Percentiles rank a stretch among this genome's conserved stretches.
Conservation (phyloP, 768 basidiomycete genomes). For the Rhizopogon sp. region DNA sequence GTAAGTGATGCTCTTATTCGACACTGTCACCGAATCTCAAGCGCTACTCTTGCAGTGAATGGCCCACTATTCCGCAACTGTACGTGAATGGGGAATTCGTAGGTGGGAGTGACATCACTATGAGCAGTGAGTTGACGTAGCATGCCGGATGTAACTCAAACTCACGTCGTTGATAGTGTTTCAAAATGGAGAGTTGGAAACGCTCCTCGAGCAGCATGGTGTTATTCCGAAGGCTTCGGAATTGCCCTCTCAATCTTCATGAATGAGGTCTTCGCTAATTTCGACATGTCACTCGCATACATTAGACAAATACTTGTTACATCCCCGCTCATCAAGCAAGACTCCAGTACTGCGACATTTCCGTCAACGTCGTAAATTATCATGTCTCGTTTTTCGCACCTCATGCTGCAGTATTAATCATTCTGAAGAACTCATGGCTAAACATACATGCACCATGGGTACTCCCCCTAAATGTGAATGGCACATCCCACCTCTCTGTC, state of each 20-base stretch:
- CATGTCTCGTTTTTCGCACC: not conserved
- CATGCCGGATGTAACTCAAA: not conserved
- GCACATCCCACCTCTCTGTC: too few relatives aligned
- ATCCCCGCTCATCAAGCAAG: not conserved
- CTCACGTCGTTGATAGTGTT: slow-evolving; percentile 2
- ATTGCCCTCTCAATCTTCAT: not conserved
- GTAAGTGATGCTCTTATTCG: slow-evolving; percentile 48
- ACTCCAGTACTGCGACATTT: not conserved
- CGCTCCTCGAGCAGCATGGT: not conserved
- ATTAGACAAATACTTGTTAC: not conserved
- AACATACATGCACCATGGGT: too few relatives aligned
- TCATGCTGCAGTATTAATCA: not conserved
- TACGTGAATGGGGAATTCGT: slow-evolving; percentile 95
- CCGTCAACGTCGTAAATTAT: too few relatives aligned
- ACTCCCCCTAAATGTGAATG: too few relatives aligned
- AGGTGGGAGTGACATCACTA: slow-evolving; percentile 93
- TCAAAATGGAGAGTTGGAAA: not conserved
- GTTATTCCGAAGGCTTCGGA: not conserved
- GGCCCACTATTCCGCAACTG: slow-evolving; percentile 96
- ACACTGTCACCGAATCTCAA: not conserved
- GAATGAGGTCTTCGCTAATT: not conserved
- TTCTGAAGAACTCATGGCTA: too few relatives aligned
- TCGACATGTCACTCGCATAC: not conserved
- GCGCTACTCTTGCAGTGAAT: slow-evolving; percentile 54
- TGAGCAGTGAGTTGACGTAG: slow-evolving; percentile 64